Conservation (phyloP, 441 rosid genomes). For the Populus hybrid region DNA sequence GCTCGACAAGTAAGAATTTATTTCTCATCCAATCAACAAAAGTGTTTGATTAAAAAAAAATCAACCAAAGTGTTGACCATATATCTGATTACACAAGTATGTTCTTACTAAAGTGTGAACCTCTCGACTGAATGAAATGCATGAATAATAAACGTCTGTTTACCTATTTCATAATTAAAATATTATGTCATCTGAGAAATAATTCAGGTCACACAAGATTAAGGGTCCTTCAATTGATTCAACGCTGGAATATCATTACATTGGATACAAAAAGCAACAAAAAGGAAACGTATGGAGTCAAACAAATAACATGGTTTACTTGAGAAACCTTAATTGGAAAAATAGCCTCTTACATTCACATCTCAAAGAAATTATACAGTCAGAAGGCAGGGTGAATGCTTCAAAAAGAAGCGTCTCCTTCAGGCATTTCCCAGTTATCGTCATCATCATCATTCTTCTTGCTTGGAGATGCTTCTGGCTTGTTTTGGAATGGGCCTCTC, state of each 20-base stretch:
- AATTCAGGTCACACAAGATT: background rate
- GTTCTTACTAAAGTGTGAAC: background rate
- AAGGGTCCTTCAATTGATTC: background rate
- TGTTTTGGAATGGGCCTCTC: constrained; percentile 39
- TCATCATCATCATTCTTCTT: constrained; percentile 62
- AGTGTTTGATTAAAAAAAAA: background rate
- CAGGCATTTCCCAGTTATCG: constrained; percentile 94
- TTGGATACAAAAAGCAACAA: constrained; percentile 10
- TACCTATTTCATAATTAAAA: background rate
- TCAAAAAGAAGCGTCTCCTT: constrained; percentile 54
- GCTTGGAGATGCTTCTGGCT: constrained; percentile 37
- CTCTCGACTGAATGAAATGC: background rate
- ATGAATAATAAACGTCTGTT: background rate
- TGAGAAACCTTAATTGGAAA: constrained; percentile 20
- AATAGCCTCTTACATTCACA: constrained; percentile 22
- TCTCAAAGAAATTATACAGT: constrained; percentile 22
- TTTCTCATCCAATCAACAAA: background rate
- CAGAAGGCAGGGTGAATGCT: constrained; percentile 21
- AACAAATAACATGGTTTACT: constrained; percentile 20
- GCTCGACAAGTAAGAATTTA: constrained; percentile 6
- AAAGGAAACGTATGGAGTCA: constrained; percentile 14
- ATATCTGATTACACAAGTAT: no score
- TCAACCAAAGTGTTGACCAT: background rate
- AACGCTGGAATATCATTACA: constrained; percentile 7
- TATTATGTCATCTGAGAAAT: background rate